phyloP scores from a whole-genome alignment of 2,329 filamentous ascomycete species.

The Talaromyces pinophilus region DNA sequence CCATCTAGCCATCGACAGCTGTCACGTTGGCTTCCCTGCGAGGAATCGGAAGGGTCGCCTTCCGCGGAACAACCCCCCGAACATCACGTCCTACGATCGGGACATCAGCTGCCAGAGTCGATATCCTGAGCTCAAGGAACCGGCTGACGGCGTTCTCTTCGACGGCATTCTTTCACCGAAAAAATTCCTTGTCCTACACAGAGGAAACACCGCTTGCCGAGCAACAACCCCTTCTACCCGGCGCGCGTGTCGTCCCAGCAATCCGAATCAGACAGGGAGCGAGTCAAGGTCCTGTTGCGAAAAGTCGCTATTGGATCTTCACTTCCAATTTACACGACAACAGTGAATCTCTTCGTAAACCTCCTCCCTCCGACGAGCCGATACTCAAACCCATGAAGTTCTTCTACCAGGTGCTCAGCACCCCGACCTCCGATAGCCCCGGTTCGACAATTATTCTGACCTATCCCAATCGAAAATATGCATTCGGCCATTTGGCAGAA shows the following conservation, averaged over 20 bases:
- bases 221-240: conserved; percentile 17
- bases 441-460: conserved; percentile 77
- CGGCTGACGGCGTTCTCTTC: neutral
- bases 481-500: conserved; percentile 81
- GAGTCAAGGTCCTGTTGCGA: neutral
- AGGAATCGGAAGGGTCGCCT: conserved; percentile 34
- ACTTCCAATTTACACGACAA: neutral
- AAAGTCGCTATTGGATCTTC: conserved; percentile 10
- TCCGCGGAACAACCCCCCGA: conserved; percentile 26
- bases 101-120: neutral
- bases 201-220: neutral
- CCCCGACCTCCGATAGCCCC: conserved; percentile 83
- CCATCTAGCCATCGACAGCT: conserved; percentile 19
- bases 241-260: conserved; percentile 27
- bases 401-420: conserved; percentile 72
- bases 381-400: conserved; percentile 63
- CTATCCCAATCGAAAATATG: conserved; percentile 77
- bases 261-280: conserved; percentile 21
- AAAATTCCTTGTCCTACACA: neutral
- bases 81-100: conserved; percentile 7
- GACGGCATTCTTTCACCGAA: neutral
- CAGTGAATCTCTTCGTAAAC: neutral
- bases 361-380: conserved; percentile 1
- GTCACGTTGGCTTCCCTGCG: conserved; percentile 42
- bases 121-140: neutral